Base-by-base conservation (phyloP, 2,329 filamentous ascomycete genomes). In the Fusarium brachygibbosum region DNA sequence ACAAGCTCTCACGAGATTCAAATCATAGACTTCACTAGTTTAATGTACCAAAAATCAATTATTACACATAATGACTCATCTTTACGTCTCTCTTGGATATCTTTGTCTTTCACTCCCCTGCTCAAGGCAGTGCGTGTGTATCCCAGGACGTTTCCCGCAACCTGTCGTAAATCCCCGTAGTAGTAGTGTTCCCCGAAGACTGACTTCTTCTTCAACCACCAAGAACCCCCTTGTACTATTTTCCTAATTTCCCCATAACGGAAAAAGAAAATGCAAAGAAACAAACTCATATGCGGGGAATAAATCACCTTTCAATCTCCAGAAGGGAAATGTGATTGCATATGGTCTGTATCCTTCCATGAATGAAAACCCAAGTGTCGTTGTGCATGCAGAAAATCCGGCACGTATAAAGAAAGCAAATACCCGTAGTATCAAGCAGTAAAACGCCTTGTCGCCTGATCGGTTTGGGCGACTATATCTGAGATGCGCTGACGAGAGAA, bases 201-300 rank as follows among this genome's bases (percentile, higher is more conserved):
- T 44, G 37, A 53, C 31, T 52, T 29, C 41, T 37, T 44, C 37
- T 40, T 66, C 17, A 45, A 55, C 42, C 63, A 42, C 52, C 54
- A 66, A 54, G 41, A 63, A 49, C 46, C 53, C 41, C 53, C 41
- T 40, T 49, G 31, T 56, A 56, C 23, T 55, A 14, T 48, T 49
- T 52, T 53, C 42, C 44, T 42, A 41, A 19, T 41, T 50, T 48
- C 49, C 60, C 60, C 62, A 53, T 38, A n/a, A 35, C 11, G 38
- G 45, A 59, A 59, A 64, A 58, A 44, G 35, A 53, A 63, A 67
- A 56, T 49, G 46, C 58, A 69, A 59, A 67, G 53, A 59, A 63
- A 63, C 40, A 48, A 63, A 56, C 31, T 28, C 51, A 35, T 54
- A 44, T 51, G 19, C 10, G 21, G 29, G n/a, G 38, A 38, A 25